A percentile compares a stretch with the other conserved stretches of the same genome.
These are phyloP conservation scores for Rhodotorula toruloides DNA, from an alignment of 768 basidiomycete species.

Conservation along the genomic window DNA sequence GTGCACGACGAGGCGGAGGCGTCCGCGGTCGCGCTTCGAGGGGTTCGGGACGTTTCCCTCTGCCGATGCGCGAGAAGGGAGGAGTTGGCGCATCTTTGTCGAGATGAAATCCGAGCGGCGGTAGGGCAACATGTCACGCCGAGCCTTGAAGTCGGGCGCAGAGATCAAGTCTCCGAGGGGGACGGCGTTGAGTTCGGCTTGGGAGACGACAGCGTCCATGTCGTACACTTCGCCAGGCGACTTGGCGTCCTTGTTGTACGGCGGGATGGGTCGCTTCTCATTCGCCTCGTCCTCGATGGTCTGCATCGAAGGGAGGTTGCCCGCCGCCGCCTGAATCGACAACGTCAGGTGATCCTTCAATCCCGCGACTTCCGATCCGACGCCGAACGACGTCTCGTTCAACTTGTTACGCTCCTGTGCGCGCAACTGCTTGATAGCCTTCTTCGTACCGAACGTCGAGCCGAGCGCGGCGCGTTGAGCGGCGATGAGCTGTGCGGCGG, in stretches of 20 bases:
- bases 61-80: slow-evolving; percentile 44
- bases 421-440: slow-evolving; percentile 77
- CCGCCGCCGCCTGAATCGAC: slow-evolving; percentile 68
- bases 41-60: slow-evolving; percentile 42
- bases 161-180: slow-evolving; percentile 57
- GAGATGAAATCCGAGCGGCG: slow-evolving; percentile 66
- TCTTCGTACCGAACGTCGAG: slow-evolving; percentile 90
- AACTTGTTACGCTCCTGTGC: slow-evolving; percentile 84
- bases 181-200: slow-evolving; percentile 75
- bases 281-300: slow-evolving; percentile 18
- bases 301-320: slow-evolving; percentile 57
- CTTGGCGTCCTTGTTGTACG: slow-evolving; percentile 61
- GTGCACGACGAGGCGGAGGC: slow-evolving; percentile 63
- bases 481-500: slow-evolving; percentile 46
- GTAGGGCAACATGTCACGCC: slow-evolving; percentile 59
- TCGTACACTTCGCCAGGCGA: slow-evolving; percentile 60
- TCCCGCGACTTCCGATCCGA: slow-evolving; percentile 55
- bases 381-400: slow-evolving; percentile 80
- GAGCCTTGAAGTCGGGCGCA: slow-evolving; percentile 53
- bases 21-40: slow-evolving; percentile 37
- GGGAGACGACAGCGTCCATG: slow-evolving; percentile 64
- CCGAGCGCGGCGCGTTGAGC: slow-evolving; percentile 62
- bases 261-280: slow-evolving; percentile 63
- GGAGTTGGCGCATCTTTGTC: slow-evolving; percentile 55
- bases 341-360: slow-evolving; percentile 61